phyloP scores from a whole-genome alignment of 2,329 filamentous ascomycete genomes.

The Cytospora leucostoma region DNA sequence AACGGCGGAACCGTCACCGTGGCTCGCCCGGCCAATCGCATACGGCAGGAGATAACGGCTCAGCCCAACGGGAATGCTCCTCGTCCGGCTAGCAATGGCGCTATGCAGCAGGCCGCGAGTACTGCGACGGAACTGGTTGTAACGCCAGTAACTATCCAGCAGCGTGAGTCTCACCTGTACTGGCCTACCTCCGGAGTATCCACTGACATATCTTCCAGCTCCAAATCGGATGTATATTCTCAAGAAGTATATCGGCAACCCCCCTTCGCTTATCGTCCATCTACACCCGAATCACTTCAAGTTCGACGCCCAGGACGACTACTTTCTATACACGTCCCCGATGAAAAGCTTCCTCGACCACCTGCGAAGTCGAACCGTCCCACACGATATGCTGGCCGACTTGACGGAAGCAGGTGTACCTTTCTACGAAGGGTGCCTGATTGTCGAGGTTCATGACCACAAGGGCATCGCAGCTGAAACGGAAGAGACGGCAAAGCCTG shows the following conservation, averaged over 20 bases:
- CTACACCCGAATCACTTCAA: conserved; percentile 83
- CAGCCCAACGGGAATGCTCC: conserved; percentile 16
- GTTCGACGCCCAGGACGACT: conserved; percentile 92
- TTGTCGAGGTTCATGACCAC: conserved; percentile 92
- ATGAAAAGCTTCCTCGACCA: conserved; percentile 84
- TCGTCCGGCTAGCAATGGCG: conserved; percentile 21
- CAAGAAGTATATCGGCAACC: conserved; percentile 50
- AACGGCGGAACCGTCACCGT: conserved; percentile 50
- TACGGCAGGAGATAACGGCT: conserved; percentile 53
- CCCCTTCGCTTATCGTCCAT: conserved; percentile 84
- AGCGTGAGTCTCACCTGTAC: conserved; percentile 33
- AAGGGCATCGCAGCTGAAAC: conserved; percentile 65
- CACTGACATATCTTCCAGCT: conserved; percentile 18
- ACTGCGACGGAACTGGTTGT: conserved; percentile 16
- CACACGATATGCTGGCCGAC: conserved; percentile 84
- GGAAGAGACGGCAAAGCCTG: conserved; percentile 54
- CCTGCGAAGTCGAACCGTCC: conserved; percentile 73
- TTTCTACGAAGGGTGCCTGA: conserved; percentile 94
- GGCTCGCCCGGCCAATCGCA: conserved; percentile 56
- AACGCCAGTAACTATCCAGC: conserved; percentile 44
- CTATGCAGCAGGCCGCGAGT: conserved; percentile 15
- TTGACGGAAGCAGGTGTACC: conserved; percentile 69
- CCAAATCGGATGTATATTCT: conserved; percentile 43
- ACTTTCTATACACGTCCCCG: conserved; percentile 87
- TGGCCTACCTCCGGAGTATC: not conserved